Conservation (phyloP, 768 basidiomycete genomes). For the Boletus insuetus region DNA sequence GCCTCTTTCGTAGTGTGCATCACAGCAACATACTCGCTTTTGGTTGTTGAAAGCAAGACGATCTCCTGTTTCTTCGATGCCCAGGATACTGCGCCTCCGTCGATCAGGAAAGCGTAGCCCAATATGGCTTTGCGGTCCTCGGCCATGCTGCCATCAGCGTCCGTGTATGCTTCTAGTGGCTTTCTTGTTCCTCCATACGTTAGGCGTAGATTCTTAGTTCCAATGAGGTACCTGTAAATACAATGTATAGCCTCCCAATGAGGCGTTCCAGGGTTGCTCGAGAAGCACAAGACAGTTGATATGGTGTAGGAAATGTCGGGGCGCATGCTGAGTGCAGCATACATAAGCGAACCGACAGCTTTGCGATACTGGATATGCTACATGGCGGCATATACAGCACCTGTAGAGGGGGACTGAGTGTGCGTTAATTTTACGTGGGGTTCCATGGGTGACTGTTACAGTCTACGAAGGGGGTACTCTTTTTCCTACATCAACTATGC, state of each 20-base stretch:
- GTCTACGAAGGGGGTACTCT: too few species aligned
- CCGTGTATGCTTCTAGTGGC: not conserved
- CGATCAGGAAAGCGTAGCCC: not conserved
- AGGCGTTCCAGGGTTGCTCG: not conserved
- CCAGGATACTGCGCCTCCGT: not conserved
- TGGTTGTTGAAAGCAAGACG: not conserved
- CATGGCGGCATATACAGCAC: constrained; percentile 22
- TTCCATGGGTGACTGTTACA: too few species aligned
- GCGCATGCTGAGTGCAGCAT: constrained; percentile 5
- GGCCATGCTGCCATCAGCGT: not conserved
- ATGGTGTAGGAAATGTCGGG: not conserved
- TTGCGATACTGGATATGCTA: constrained; percentile 12
- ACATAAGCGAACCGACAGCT: too few species aligned
- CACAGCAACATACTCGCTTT: not conserved
- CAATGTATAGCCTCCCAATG: not conserved
- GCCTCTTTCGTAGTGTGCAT: not conserved
- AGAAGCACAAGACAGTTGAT: not conserved
- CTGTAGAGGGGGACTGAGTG: constrained; percentile 18
- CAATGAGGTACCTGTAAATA: not conserved
- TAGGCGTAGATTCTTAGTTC: not conserved
- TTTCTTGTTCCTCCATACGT: not conserved
- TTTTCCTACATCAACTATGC: too few species aligned
- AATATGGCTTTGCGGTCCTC: not conserved
- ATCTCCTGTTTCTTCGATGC: not conserved
- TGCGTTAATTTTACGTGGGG: constrained; percentile 20